Percentiles rank a stretch among this genome's conserved stretches.
Conservation (phyloP, 441 rosid species). For the Geranium incanum region DNA sequence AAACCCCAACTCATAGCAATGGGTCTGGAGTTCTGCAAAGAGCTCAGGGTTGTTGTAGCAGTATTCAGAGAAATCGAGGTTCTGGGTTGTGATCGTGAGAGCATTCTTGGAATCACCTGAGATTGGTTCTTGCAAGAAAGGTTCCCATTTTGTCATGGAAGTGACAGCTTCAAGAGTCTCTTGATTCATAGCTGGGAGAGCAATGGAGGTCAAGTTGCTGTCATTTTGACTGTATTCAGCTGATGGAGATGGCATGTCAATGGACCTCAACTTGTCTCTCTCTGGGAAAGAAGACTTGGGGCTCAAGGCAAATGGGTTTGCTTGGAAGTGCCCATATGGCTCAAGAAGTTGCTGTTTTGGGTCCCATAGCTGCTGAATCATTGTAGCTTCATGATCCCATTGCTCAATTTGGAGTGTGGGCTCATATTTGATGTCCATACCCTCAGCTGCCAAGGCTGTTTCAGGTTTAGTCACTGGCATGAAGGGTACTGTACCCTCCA, state of each 20-base stretch:
- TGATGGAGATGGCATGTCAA: neutral
- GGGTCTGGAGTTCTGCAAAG: conserved; percentile 3
- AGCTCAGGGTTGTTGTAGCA: conserved; percentile 9
- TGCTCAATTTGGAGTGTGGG: neutral
- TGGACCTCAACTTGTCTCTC: conserved; percentile 1
- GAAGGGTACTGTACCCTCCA: conserved; percentile 1
- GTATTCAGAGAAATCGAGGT: conserved; percentile 4
- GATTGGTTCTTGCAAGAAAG: conserved; percentile 2
- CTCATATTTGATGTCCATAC: neutral
- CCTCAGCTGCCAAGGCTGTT: neutral
- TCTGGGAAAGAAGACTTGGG: conserved; percentile 8
- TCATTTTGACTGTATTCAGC: neutral
- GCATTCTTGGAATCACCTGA: conserved; percentile 2
- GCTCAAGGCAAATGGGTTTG: conserved; percentile 2
- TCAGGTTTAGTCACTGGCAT: conserved; percentile 7
- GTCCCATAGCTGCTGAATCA: conserved; percentile 4
- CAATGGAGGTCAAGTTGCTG: conserved; percentile 4
- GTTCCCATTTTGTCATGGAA: conserved; percentile 10
- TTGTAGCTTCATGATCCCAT: neutral
- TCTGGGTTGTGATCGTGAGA: neutral
- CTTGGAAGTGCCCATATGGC: neutral
- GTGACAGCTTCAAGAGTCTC: conserved; percentile 4
- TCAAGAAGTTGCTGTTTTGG: conserved; percentile 3
- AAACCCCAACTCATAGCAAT: conserved; percentile 6
- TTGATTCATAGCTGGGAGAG: conserved; percentile 9